Evolutionary conservation across 2,329 filamentous ascomycete species (phyloP).

Genomic region (Ophiostoma fasciatum): DNA sequence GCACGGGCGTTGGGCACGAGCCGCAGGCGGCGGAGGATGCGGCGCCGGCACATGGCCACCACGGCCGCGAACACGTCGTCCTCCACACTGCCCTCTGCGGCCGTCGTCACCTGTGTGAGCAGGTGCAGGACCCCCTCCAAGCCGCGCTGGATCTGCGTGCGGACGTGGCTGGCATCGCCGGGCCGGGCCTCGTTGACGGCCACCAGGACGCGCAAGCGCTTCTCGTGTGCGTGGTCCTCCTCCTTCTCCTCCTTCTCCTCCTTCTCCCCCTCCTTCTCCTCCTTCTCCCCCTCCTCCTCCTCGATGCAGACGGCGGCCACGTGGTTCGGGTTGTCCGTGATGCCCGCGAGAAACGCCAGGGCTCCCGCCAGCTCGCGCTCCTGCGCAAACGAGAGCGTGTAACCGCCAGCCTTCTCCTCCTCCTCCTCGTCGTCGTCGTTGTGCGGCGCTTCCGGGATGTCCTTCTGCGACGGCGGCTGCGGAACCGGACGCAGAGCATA

Average conservation of each 20-base stretch:
- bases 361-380: not conserved
- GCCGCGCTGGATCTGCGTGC: not conserved
- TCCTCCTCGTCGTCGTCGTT: not conserved
- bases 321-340: not conserved
- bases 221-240: not conserved
- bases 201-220: not conserved
- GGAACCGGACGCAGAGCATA: not conserved
- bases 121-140: not conserved
- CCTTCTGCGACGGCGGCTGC: not conserved
- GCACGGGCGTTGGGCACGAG: not conserved
- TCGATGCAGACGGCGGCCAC: constrained; percentile 1
- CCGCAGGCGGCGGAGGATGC: constrained; percentile 1
- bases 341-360: not conserved
- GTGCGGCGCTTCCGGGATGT: too few relatives aligned
- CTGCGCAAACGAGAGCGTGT: constrained; percentile 1
- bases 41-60: not conserved
- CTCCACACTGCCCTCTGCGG: not conserved
- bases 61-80: not conserved
- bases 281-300: too few relatives aligned
- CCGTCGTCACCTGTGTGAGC: not conserved
- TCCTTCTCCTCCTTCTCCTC: too few relatives aligned
- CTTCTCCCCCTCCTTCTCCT: too few relatives aligned
- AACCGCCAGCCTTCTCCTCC: not conserved
- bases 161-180: not conserved
- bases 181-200: not conserved